Base-by-base conservation (phyloP, 176 grass and related monocot species). In the Avena eriantha region DNA sequence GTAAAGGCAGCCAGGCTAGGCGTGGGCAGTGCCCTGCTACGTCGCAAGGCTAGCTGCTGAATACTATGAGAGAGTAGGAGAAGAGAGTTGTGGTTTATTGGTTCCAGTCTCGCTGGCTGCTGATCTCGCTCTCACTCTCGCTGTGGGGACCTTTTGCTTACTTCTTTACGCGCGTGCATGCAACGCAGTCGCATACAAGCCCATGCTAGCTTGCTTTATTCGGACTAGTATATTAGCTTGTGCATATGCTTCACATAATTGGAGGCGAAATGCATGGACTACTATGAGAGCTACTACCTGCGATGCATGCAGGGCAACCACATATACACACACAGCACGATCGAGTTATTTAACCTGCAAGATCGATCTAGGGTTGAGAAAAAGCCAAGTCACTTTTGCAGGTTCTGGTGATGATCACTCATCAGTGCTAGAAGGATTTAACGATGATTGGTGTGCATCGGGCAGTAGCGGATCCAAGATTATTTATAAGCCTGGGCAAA, bases 221-320 rank as follows among this genome's bases (percentile, higher is more conserved):
- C 35, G 18, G 65, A 3, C 7, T 68, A 69, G 31, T 69, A 69
- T 68, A 68, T 68, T 16, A 9, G 63, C 24, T 33, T 68, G 6
- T 68, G 65, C 16, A 69, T 39, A 69, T 69, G 66, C 66, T 19
- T 69, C 66, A 69, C 16, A 69, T 69, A 39, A 69, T 69, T 69
- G 66, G 66, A 17, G 64, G 8, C 64, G 64, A 68, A 68, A 8
- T 68, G 29, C 35, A 65, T 65, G 61, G 63, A 67, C 63, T 31
- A 67, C 63, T 31, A 33, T 60, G 60, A 31, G 24, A 8, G 39
- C 39, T 41, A 41, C 22, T 26, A 65, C 5, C 58, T 60, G 23
- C 53, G 12, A 24, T 12, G 23, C 60, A 64, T 33, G 63, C 26
- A 66, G 63, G 64, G 13, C 64, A 67, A 15, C 64, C 64, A 67